A percentile compares a stretch with the other conserved stretches of the same genome.
phyloP scores from a whole-genome alignment of 2,329 filamentous ascomycete genomes.

The Colletotrichum sp. region DNA sequence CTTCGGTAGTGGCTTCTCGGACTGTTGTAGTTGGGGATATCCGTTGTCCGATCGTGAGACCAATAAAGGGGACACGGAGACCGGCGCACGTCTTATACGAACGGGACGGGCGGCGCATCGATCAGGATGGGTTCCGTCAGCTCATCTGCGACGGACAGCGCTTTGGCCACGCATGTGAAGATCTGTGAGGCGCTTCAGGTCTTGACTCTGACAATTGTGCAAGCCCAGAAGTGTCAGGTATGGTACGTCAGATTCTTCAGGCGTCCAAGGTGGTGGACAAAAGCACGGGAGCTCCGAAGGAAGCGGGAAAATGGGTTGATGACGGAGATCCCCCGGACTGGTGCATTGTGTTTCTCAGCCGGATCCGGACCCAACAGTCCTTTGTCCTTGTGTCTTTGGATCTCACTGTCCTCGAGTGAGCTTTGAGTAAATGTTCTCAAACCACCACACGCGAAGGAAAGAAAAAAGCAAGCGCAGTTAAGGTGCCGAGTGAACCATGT shows the following conservation, averaged over 20 bases:
- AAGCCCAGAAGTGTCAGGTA: neutral
- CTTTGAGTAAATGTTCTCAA: neutral
- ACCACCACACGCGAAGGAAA: neutral
- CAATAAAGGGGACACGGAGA: neutral
- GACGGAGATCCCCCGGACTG: neutral
- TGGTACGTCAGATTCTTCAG: neutral
- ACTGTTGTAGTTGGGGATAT: conserved; percentile 33
- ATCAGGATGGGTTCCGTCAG: neutral
- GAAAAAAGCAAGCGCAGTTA: neutral
- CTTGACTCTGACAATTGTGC: neutral
- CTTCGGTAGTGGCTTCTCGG: conserved; percentile 11
- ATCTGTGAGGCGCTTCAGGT: neutral
- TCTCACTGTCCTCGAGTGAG: neutral
- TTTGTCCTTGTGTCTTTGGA: neutral
- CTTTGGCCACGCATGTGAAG: conserved; percentile 17
- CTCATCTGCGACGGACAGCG: conserved; percentile 1
- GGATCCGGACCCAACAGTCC: neutral
- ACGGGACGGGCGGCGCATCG: conserved; percentile 1
- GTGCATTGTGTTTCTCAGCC: neutral
- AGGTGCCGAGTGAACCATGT: neutral
- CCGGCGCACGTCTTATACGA: conserved; percentile 13
- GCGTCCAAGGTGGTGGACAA: neutral
- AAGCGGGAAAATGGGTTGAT: neutral
- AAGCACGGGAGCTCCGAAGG: neutral
- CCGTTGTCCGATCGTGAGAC: conserved; percentile 30